phyloP scores from a whole-genome alignment of 2,329 filamentous ascomycete genomes.

The Polytolypa hystricis region DNA sequence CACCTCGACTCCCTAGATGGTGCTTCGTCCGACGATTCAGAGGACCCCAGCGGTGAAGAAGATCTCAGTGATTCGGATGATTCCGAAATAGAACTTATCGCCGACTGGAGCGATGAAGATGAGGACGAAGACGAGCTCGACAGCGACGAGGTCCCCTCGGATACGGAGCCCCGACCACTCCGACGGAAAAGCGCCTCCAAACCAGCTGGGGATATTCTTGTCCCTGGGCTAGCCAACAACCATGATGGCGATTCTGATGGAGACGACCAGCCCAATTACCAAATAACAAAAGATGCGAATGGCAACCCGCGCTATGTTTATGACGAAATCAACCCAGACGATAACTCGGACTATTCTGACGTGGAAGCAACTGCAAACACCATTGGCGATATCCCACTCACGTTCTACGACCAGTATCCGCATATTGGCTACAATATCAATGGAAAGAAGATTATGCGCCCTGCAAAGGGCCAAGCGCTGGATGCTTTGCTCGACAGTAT shows the following conservation, averaged over 20 bases:
- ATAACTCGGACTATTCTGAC: constrained; percentile 93
- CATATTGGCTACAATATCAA: constrained; percentile 99
- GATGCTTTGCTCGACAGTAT: constrained; percentile 94
- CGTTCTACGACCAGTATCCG: constrained; percentile 94
- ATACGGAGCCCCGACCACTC: constrained; percentile 30
- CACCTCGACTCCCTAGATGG: constrained; percentile 32
- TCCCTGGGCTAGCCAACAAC: constrained; percentile 18
- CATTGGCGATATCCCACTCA: constrained; percentile 85
- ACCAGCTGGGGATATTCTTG: constrained; percentile 11
- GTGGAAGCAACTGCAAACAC: constrained; percentile 71
- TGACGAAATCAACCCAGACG: constrained; percentile 83
- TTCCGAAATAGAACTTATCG: constrained; percentile 44
- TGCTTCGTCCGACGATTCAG: constrained; percentile 31
- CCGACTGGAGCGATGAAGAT: constrained; percentile 40
- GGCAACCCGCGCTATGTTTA: constrained; percentile 86
- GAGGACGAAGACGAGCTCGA: constrained; percentile 41
- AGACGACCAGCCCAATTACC: constrained; percentile 43
- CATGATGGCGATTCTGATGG: constrained; percentile 22
- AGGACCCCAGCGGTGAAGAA: constrained; percentile 26
- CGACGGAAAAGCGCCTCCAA: constrained; percentile 24
- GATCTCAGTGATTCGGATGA: constrained; percentile 30
- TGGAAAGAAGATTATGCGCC: constrained; percentile 93
- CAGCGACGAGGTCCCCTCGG: constrained; percentile 41
- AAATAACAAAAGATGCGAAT: constrained; percentile 68
- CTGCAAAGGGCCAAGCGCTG: constrained; percentile 83